A percentile compares a stretch with the other conserved stretches of the same genome.
phyloP scores from a whole-genome alignment of 345 rosid species.

The Salix arbutifolia region DNA sequence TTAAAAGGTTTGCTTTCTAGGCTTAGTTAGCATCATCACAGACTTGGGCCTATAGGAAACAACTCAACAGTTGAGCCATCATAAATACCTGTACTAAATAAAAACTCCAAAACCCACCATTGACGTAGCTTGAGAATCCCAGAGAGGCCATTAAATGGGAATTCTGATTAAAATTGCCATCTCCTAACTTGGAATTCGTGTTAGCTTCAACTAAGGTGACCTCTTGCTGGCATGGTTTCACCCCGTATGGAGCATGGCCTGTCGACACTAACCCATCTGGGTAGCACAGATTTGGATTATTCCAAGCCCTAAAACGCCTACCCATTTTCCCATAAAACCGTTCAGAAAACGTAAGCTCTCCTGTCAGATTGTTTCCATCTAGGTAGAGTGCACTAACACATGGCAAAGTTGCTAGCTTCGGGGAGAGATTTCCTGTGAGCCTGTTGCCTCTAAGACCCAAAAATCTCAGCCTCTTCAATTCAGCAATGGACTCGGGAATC shows the following conservation, averaged over 20 bases:
- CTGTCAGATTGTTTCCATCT: conserved; percentile 77
- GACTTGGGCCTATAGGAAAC: conserved; percentile 6
- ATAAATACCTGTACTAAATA: conserved; percentile 10
- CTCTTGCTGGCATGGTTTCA: conserved; percentile 54
- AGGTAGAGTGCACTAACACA: conserved; percentile 56
- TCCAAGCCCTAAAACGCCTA: conserved; percentile 84
- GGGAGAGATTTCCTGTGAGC: conserved; percentile 52
- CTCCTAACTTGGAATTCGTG: conserved; percentile 33
- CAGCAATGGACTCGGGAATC: conserved; percentile 55
- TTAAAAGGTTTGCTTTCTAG: conserved; percentile 3
- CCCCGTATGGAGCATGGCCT: conserved; percentile 53
- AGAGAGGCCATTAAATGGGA: conserved; percentile 27
- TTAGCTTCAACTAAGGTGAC: conserved; percentile 29
- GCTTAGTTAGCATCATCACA: not conserved
- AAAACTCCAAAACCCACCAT: conserved; percentile 22
- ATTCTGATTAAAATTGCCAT: conserved; percentile 19
- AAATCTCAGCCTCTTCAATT: conserved; percentile 64
- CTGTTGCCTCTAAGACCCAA: conserved; percentile 69
- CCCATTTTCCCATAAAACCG: conserved; percentile 62
- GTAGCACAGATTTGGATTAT: conserved; percentile 76
- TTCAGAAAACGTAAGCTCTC: conserved; percentile 57
- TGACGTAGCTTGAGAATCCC: conserved; percentile 39
- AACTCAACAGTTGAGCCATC: conserved; percentile 20
- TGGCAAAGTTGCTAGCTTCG: conserved; percentile 61
- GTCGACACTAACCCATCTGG: conserved; percentile 30